Base-by-base conservation (phyloP, 495 filamentous ascomycete species). In the Annulohypoxylon nitens region DNA sequence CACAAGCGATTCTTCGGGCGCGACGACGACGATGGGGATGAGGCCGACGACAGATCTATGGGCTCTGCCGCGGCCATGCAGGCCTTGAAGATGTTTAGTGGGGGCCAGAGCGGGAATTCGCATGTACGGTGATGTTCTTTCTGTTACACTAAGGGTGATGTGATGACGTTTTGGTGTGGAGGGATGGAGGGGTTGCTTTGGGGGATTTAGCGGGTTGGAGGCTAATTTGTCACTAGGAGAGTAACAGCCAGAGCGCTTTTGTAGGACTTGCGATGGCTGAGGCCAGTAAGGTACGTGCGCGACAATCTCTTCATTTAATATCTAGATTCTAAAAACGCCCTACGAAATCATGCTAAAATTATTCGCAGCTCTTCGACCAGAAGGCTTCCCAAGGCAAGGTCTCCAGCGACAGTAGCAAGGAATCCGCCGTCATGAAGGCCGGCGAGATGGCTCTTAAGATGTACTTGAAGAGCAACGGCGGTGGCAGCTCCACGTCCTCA, bases 61-160 rank as follows among this genome's bases (percentile, higher is more conserved):
- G 90, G 89, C 41, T 78, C 81, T 16, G 90, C 89, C 0, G 88
- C 90, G 3, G 90, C 90, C n/a, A 85, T 91, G 85, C 86, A 92
- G 76, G 90, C 90, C 0, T 76, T 91, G 47, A 91, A 91, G 82
- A 85, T 89, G 82, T 91, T 91, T 75, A 82, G 78, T 4, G 77
- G 82, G 4, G 84, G 86, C 23, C 67, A 69, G 65, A 80, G 79
- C 47, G 76, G 77, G 9, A 78, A 67, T 43, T 62, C 77, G 30
- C 43, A 68, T 18, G 76, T 78, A 77, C 18, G 76, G 16, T 2
- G 51, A 10, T 39, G 37, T 26, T 18, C 57, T 4, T 37, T 23
- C 3, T 23, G 2, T 37, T 18, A 3, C 37, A 3, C 8, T 11
- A 6, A 5, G 20, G 20, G 20, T 11, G 8, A 39, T 39, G 1